Conservation (phyloP, 352 stramenopile species). For the Globisporangium spiculum region DNA sequence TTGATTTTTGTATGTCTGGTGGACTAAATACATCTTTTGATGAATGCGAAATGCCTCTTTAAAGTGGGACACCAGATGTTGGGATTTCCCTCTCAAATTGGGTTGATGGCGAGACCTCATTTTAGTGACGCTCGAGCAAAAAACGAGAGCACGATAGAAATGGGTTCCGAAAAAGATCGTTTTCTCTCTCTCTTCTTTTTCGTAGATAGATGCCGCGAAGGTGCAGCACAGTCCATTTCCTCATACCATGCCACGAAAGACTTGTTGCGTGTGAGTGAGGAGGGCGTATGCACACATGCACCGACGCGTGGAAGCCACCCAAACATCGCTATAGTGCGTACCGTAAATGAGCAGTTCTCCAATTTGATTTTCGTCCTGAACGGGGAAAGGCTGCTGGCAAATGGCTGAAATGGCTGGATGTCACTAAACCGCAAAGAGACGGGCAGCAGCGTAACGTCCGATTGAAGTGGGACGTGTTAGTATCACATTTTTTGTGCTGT, state of each 20-base stretch:
- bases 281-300: too few species aligned
- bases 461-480: conserved; percentile 7
- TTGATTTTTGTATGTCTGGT: neutral
- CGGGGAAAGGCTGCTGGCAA: neutral
- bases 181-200: neutral
- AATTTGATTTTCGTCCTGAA: neutral
- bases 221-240: neutral
- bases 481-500: neutral
- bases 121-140: neutral
- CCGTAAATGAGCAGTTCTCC: neutral
- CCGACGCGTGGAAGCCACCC: neutral
- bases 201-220: neutral
- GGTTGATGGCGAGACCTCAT: neutral
- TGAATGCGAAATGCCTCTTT: neutral
- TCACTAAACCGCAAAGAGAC: conserved; percentile 1
- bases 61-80: neutral
- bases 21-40: neutral
- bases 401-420: conserved; percentile 5
- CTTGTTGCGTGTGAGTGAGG: neutral
- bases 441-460: conserved; percentile 3
- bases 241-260: neutral
- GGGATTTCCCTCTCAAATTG: neutral
- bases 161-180: conserved; percentile 8
- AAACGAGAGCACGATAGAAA: neutral
- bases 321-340: neutral